Conservation (phyloP, 331 rosid genomes). For the Cydonia oblonga region DNA sequence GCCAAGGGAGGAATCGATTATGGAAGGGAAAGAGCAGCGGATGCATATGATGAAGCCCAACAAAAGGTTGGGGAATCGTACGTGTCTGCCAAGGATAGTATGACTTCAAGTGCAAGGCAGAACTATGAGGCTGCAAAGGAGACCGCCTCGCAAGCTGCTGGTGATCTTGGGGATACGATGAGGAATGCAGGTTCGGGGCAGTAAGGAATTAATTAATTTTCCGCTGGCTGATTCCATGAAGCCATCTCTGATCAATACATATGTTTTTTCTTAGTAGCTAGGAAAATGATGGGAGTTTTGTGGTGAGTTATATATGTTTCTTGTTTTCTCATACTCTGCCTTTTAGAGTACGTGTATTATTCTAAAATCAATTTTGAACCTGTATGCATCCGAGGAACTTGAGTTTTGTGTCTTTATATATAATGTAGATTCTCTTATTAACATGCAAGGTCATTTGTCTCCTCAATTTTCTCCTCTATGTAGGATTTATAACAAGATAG, state of each 20-base stretch:
- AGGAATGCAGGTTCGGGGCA: constrained; percentile 23
- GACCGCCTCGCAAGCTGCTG: constrained; percentile 40
- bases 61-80: constrained; percentile 17
- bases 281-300: neutral
- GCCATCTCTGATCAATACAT: neutral
- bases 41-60: constrained; percentile 12
- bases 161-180: constrained; percentile 41
- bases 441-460: neutral
- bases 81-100: constrained; percentile 15
- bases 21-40: constrained; percentile 10
- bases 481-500: neutral
- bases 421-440: neutral
- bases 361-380: neutral
- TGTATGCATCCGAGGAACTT: neutral
- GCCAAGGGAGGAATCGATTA: constrained; percentile 28
- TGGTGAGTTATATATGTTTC: neutral
- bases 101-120: constrained; percentile 21
- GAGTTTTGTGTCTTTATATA: neutral
- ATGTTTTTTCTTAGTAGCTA: neutral
- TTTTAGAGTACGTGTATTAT: neutral
- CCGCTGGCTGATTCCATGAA: neutral
- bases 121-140: constrained; percentile 48
- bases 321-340: neutral
- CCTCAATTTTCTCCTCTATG: neutral
- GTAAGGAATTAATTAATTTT: constrained; percentile 2